Evolutionary conservation across 768 basidiomycete species (phyloP).

Genomic region (Hericium coralloides): DNA sequence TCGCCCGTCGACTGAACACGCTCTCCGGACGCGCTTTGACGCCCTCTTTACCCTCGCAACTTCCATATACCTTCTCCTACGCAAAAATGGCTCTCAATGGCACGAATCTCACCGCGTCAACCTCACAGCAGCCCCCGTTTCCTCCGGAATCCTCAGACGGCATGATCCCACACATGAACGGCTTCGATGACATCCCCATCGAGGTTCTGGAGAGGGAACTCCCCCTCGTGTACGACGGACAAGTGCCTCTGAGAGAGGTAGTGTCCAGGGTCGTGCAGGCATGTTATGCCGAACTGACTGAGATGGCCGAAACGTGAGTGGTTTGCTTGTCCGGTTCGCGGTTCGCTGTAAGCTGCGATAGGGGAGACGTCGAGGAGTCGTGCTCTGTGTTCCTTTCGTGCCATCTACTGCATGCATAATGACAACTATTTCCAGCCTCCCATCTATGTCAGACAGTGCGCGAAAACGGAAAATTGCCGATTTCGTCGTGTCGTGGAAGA

Average conservation of each 20-base stretch:
- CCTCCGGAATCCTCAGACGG: background rate
- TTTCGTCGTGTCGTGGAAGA: conserved; percentile 82
- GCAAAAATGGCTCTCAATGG: background rate
- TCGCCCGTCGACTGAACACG: too few relatives aligned
- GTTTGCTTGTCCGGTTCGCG: background rate
- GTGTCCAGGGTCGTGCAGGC: conserved; percentile 70
- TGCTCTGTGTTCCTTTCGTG: background rate
- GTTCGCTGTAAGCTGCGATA: background rate
- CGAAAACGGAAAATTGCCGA: conserved; percentile 79
- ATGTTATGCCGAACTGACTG: conserved; percentile 76
- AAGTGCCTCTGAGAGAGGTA: conserved; percentile 63
- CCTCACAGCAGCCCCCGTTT: background rate
- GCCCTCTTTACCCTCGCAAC: too few relatives aligned
- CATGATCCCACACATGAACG: conserved; percentile 16
- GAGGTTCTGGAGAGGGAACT: conserved; percentile 68
- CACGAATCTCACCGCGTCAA: conserved; percentile 1
- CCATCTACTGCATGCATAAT: background rate
- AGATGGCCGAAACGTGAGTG: conserved; percentile 79
- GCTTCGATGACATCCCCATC: conserved; percentile 29
- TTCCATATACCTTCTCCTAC: background rate
- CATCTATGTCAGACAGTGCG: conserved; percentile 68
- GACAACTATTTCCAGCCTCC: conserved; percentile 18
- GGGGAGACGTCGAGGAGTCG: too few relatives aligned
- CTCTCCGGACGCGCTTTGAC: too few relatives aligned
- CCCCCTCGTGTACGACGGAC: conserved; percentile 63